Evolutionary conservation across 345 rosid genomes (phyloP), one percentile per base, ranked within the genome.

Genomic region (Hypericum perforatum): DNA sequence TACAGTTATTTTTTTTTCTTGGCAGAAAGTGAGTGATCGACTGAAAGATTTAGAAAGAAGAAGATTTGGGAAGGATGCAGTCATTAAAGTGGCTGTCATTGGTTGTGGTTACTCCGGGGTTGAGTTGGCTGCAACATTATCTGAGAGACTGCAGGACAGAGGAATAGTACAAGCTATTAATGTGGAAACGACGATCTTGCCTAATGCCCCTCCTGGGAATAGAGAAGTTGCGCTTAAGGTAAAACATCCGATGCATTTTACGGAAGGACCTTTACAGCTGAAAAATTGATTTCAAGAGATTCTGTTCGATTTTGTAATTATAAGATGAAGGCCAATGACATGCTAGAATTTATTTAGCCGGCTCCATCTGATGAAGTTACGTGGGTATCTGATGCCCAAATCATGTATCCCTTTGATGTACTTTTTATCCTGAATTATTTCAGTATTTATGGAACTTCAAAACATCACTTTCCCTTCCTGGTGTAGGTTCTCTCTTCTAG

Each of bases 101-200:
- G 98, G 98, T 12, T 91, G 98, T 61, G 98, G 98, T 69, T 91
- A 91, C 56, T 67, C 89, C 16, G 98, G 98, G 49, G 84, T 91
- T 52, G 98, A 91, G 74, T 70, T 91, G 63, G 98, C 98, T 76
- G 98, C 98, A 40, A 87, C 96, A 37, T 52, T 91, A 57, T 64
- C 98, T 5, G 98, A 91, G 66, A 85, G 98, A 73, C 76, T 91
- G 54, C 82, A 74, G 67, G 83, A 81, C 49, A 80, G 78, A 39
- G 98, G 98, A 54, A 69, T 65, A 39, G 92, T 91, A 39, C 86
- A 76, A 53, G 86, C 84, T 61, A 78, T 91, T 54, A 87, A 87
- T 22, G 86, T 79, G 56, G 84, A 84, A 37, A 79, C 75, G 14
- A 78, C 75, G 11, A 85, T 91, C 63, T 80, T 84, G 60, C 84